Evolutionary conservation across 495 filamentous ascomycete genomes (phyloP), one percentile per base, ranked within the genome.

Genomic region (Aspergillus mulundensis): DNA sequence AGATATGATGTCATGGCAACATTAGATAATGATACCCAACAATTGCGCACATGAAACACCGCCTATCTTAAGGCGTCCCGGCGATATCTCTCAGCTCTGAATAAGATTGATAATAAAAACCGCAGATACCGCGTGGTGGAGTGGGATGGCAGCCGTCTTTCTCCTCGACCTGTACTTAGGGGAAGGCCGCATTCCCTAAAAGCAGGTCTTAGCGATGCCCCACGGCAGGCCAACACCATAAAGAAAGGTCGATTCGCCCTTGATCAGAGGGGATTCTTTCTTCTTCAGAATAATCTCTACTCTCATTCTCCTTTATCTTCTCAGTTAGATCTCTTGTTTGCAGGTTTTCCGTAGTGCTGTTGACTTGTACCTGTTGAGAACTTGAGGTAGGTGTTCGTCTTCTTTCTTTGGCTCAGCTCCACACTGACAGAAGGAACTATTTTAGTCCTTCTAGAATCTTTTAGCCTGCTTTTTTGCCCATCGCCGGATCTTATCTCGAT

Each of bases 81-180:
- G 21, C 43, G 40, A 16, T 41, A 42, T 15, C 24, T 38, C 14
- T 30, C 11, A 23, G 30, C 38, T 28, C 20, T 19, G 28, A 19
- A 48, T n/a, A 11, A 16, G 24, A 68, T 63, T 66, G 64, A 57
- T 64, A 66, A 66, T 64, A 40, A 41, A 63, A 61, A 67, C 32
- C 30, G 30, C 41, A 16, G 56, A 57, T 61, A 53, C 16, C n/a
- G 51, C 50, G 50, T 50, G 48, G 56, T 60, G 55, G 45, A 52
- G 53, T 30, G 59, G 50, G 54, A 60, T 67, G 66, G 68, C 67
- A 65, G 70, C 66, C 61, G 53, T 66, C 70, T 73, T 21, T 50
- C 73, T 76, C 73, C 70, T 76, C 65, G 63, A 77, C 74, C 74
- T 77, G 74, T 76, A 76, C 74, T 77, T 77, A 77, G 70, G 66